These are phyloP conservation scores for Schizosaccharomyces octosporus DNA, from an alignment of 805 yeast genomes.

Conservation along the genomic window DNA sequence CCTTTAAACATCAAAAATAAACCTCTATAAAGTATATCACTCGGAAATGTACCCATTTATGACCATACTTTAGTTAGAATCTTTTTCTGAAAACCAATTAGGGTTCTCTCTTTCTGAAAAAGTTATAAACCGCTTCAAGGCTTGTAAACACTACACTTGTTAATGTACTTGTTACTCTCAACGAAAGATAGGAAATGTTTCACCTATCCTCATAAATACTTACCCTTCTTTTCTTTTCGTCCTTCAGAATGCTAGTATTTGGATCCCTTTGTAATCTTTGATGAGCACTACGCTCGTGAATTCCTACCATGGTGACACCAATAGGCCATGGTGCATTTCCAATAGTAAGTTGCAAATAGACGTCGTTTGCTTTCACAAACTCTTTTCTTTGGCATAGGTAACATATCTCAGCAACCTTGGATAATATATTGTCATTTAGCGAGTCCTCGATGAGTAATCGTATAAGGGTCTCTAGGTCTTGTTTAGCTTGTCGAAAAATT, in stretches of 20 bases:
- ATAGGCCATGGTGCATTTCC: conserved; percentile 88
- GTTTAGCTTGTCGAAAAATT: conserved; percentile 6
- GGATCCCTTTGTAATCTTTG: conserved; percentile 19
- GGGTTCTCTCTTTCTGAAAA: conserved; percentile 18
- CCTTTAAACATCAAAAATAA: no score
- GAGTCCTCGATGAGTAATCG: conserved; percentile 25
- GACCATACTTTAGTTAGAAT: neutral
- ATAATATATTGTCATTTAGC: conserved; percentile 20
- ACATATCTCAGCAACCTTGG: conserved; percentile 34
- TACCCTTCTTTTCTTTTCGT: conserved; percentile 33
- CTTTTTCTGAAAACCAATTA: neutral
- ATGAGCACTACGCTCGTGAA: conserved; percentile 48
- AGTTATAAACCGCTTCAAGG: conserved; percentile 48
- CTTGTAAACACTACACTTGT: conserved; percentile 39
- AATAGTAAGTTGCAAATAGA: conserved; percentile 50
- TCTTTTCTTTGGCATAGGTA: conserved; percentile 32
- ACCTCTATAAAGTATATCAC: no score
- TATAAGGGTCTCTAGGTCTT: conserved; percentile 23
- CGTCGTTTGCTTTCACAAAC: conserved; percentile 32
- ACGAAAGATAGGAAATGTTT: neutral
- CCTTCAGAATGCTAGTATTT: conserved; percentile 51
- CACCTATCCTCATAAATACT: neutral
- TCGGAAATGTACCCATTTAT: no score
- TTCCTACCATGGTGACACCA: conserved; percentile 57
- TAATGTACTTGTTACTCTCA: conserved; percentile 2